Percentiles rank a stretch among this genome's conserved stretches.
These are phyloP conservation scores for Nepenthes mirabilis DNA, from an alignment of 148 eudicot genomes.

Conservation along the genomic window DNA sequence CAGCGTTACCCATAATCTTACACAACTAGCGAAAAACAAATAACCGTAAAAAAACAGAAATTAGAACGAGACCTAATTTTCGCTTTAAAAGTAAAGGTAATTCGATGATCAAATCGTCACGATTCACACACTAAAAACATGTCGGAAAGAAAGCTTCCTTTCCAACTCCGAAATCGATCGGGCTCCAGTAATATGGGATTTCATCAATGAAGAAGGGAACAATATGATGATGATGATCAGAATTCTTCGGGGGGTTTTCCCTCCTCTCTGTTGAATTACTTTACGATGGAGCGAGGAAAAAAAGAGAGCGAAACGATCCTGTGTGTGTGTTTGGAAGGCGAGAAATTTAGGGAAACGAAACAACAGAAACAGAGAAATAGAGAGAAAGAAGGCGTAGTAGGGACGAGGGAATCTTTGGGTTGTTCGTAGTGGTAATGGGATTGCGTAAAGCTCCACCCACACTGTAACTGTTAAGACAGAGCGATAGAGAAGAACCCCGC, in stretches of 20 bases:
- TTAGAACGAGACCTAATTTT: background rate
- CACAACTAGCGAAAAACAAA: background rate
- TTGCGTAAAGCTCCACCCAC: slow-evolving; percentile 17
- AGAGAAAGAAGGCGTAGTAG: slow-evolving; percentile 1
- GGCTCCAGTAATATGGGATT: too few relatives aligned
- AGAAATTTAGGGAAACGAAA: slow-evolving; percentile 2
- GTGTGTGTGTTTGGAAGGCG: slow-evolving; percentile 4
- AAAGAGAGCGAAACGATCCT: background rate
- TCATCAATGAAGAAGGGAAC: too few relatives aligned
- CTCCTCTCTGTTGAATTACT: background rate
- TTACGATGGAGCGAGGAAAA: background rate
- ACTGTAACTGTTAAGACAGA: background rate
- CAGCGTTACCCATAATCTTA: slow-evolving; percentile 47
- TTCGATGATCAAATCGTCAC: too few relatives aligned
- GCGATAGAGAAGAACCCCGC: background rate
- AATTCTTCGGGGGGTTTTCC: background rate
- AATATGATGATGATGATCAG: too few relatives aligned
- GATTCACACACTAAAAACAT: too few relatives aligned
- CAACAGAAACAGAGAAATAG: background rate
- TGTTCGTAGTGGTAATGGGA: slow-evolving; percentile 5
- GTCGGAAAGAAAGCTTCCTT: too few relatives aligned
- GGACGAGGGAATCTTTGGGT: slow-evolving; percentile 15
- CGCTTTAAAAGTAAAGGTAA: background rate
- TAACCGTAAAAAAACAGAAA: background rate
- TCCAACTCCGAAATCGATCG: too few relatives aligned